These are phyloP conservation scores for Neofusicoccum sp. DNA, from an alignment of 2,329 filamentous ascomycete species.

Conservation along the genomic window DNA sequence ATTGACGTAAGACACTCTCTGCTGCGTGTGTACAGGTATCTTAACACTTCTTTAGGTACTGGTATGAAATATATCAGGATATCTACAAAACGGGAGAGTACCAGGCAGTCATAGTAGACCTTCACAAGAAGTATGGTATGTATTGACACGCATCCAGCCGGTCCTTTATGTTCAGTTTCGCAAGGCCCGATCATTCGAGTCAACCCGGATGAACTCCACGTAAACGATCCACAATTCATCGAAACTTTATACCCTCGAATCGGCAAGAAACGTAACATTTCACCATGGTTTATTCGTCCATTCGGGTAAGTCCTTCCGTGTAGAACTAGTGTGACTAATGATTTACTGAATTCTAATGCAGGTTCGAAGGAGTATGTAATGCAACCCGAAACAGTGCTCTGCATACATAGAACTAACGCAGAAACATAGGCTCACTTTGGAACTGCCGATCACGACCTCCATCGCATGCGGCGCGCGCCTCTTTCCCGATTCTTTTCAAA, in stretches of 20 bases:
- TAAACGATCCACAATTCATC: slow-evolving; percentile 40
- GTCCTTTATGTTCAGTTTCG: neutral
- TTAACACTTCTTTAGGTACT: neutral
- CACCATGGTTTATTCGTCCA: neutral
- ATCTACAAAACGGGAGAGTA: neutral
- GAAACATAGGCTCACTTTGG: slow-evolving; percentile 5
- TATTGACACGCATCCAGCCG: neutral
- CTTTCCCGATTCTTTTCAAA: slow-evolving; percentile 21
- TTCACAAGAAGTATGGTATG: neutral
- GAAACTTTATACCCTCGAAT: slow-evolving; percentile 30
- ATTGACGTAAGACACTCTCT: neutral
- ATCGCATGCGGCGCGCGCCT: slow-evolving; percentile 24
- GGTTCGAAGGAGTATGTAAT: neutral
- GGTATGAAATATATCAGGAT: neutral
- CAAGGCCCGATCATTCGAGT: slow-evolving; percentile 43
- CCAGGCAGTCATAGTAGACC: neutral
- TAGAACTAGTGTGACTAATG: rapidly evolving
- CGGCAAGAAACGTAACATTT: slow-evolving; percentile 21
- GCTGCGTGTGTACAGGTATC: neutral
- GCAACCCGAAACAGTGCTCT: slow-evolving; percentile 18
- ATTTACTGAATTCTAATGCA: neutral
- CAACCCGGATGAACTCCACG: slow-evolving; percentile 43
- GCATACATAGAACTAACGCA: neutral
- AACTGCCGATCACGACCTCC: slow-evolving; percentile 18
- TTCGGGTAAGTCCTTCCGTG: neutral